Conservation (phyloP, 495 filamentous ascomycete species). For the Bathelium albidoporum region DNA sequence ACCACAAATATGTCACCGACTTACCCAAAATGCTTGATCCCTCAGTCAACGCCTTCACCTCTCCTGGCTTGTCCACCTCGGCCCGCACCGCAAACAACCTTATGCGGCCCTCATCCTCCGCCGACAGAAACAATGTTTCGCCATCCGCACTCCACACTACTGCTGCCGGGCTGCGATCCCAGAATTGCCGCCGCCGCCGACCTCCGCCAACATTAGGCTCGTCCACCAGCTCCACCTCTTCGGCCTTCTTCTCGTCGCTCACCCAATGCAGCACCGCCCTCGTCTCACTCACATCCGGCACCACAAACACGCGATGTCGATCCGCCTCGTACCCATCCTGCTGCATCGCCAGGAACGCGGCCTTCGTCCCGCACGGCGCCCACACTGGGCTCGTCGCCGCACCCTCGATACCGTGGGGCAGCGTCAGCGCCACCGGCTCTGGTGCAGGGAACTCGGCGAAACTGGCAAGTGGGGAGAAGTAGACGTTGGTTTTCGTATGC, state of each 20-base stretch:
- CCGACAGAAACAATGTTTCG: background rate
- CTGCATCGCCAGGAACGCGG: constrained; percentile 59
- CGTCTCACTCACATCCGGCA: constrained; percentile 34
- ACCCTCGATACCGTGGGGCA: constrained; percentile 43
- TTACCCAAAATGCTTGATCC: background rate
- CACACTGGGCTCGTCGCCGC: constrained; percentile 68
- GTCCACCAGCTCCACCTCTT: no score
- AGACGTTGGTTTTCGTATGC: constrained; percentile 72
- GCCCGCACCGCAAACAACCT: constrained; percentile 3
- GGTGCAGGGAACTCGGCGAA: constrained; percentile 28
- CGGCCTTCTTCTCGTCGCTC: constrained; percentile 24
- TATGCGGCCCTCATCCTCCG: background rate
- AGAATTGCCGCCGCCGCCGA: no score
- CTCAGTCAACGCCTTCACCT: constrained; percentile 9
- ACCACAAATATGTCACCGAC: background rate
- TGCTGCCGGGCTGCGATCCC: constrained; percentile 7
- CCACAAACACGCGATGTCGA: constrained; percentile 65
- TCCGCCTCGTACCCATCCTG: constrained; percentile 82
- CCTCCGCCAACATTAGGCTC: no score
- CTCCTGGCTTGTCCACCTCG: constrained; percentile 5
- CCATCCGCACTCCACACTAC: background rate
- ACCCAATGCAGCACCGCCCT: constrained; percentile 47
- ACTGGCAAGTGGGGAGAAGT: constrained; percentile 56
- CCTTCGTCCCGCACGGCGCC: constrained; percentile 57
- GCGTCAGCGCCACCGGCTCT: constrained; percentile 37